phyloP scores from a whole-genome alignment of 2,329 filamentous ascomycete genomes.

The Fusarium subtropicale region DNA sequence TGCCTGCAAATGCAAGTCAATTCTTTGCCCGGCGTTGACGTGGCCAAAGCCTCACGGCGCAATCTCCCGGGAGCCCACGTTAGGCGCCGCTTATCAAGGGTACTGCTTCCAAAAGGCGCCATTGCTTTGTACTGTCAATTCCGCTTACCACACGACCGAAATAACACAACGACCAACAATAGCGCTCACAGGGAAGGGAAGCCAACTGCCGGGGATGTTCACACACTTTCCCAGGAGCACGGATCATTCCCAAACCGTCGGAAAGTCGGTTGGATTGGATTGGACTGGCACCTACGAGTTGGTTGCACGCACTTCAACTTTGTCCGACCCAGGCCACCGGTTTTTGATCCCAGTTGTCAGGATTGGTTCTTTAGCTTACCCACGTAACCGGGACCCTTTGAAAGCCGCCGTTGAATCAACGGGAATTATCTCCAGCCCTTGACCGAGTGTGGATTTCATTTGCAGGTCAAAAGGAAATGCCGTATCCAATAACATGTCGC shows the following conservation, averaged over 20 bases:
- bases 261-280: constrained; percentile 27
- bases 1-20: constrained; percentile 2
- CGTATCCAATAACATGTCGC: constrained; percentile 13
- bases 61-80: constrained; percentile 20
- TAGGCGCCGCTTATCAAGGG: background rate
- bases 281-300: background rate
- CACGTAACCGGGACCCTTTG: constrained; percentile 39
- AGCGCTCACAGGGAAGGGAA: background rate
- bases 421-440: background rate
- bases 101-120: background rate
- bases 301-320: constrained; percentile 18
- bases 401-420: background rate
- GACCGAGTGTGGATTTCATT: background rate
- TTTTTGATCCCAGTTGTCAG: constrained; percentile 39
- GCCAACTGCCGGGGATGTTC: constrained; percentile 9
- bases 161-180: background rate
- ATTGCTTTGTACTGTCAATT: constrained; percentile 5
- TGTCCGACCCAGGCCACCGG: constrained; percentile 45
- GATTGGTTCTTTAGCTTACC: constrained; percentile 39
- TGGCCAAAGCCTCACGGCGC: constrained; percentile 9
- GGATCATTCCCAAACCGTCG: constrained; percentile 38
- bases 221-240: constrained; percentile 5
- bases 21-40: constrained; percentile 7
- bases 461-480: background rate
- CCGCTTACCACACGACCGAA: background rate